Evolutionary conservation across 768 basidiomycete genomes (phyloP), one percentile per base, ranked within the genome.

Genomic region (Kwoniella bestiolae): DNA sequence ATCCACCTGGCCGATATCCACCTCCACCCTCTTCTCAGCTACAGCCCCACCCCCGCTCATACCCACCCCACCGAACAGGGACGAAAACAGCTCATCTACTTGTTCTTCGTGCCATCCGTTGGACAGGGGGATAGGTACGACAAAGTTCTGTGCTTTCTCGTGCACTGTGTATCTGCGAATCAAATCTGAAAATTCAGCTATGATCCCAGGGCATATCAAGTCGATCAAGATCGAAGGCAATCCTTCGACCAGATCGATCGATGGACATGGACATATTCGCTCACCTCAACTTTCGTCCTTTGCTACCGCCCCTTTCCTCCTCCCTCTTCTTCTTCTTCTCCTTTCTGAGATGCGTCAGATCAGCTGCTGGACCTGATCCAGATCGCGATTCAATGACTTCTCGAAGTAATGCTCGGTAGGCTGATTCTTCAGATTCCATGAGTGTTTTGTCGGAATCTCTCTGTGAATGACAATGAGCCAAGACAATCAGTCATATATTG

Each of bases 101-200:
- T 98, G 96, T 75, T 93, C 92, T 65, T 97, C 93, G 69, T 95
- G 92, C 96, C 96, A 99, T 60, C 83, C 85, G 29, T 87, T 87
- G 34, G 82, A 79, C 0, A 82, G 73, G 23, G 79, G 75, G 31
- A 94, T 88, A 5, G 95, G 95, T 1, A 94, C 91, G 90, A 95
- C 95, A 79, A 97, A 98, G 80, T 94, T 93, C 80, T 94, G 91
- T 55, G 96, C 83, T 83, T 96, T 98, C 74, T 98, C 94, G 76
- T 98, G 96, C 1, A 91, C 88, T 69, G 95, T 90, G 79, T 93
- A 96, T 60, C 91, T 91, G 77, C 34, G 29, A 14, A 60, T 18
- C 3, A 9, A 47, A 56, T 23, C 25, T n/a, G n/a, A n/a, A n/a
- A n/a, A n/a, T n/a, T n/a, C n/a, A n/a, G n/a, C n/a, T n/a, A n/a